Base-by-base conservation (phyloP, 139 green algal genomes). In the Auxenochlorella protothecoides region DNA sequence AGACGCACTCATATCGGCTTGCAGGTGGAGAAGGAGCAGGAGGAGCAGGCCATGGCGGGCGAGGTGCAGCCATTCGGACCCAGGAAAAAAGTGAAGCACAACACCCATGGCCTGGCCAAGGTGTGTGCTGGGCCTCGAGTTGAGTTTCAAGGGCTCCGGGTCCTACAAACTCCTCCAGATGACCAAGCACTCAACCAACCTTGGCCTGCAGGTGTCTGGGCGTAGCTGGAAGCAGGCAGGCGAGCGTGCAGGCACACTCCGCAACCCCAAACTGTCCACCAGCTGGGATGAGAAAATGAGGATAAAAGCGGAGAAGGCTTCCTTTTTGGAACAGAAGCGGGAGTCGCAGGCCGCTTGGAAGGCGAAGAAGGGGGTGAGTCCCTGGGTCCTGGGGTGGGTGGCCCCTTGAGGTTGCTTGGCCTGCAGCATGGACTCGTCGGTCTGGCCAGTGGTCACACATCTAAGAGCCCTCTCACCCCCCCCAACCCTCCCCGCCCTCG, bases 251-350 rank as follows among this genome's bases (percentile, higher is more conserved):
- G 68, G 70, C 72, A 70, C 59, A 4, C 53, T 84, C 3, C 70
- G 63, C 13, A 80, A 73, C 55, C 73, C 72, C 6, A 77, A 69
- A 10, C 72, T 89, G 55, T 69, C 15, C 6, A 80, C 64, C 27
- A 78, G 67, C 70, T 89, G 84, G 84, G 84, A 89, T 51, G 79
- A 87, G 66, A 89, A 88, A 74, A 89, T 89, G 84, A 52, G 56
- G 61, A 57, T 63, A 9, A 89, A 88, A 62, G 80, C 78, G 12
- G 80, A 77, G 56, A 56, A 59, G 14, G 16, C 74, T 6, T 63
- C 57, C 3, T 89, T 80, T 61, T 74, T 71, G 16, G 73, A 73
- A 27, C 44, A 55, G 14, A 84, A 85, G 77, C 53, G 65, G 13
- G 80, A 71, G 53, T 75, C 80, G 2, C 9, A 75, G 11, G 77